Conservation (phyloP, 441 rosid species). For the Brassica hybrid region DNA sequence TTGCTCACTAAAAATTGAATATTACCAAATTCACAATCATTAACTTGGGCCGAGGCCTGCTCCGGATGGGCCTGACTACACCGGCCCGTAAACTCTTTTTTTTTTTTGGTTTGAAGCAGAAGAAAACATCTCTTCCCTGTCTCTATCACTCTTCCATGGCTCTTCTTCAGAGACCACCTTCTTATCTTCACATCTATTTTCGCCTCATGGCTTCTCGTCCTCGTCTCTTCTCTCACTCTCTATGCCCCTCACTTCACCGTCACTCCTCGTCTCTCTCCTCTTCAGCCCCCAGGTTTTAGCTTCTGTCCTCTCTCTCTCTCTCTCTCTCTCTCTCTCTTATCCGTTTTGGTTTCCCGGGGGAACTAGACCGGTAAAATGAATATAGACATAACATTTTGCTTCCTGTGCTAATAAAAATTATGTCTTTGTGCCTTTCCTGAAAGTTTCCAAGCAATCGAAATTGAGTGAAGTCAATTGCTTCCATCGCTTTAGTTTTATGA, state of each 20-base stretch:
- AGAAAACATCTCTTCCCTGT: constrained; percentile 31
- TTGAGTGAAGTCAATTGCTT: too few relatives aligned
- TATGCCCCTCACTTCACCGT: constrained; percentile 25
- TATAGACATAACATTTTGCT: background rate
- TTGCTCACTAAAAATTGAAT: background rate
- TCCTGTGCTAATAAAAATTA: background rate
- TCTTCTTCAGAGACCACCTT: constrained; percentile 44
- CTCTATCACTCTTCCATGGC: constrained; percentile 46
- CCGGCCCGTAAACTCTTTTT: constrained; percentile 1
- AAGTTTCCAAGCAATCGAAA: too few relatives aligned
- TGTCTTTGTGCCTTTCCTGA: too few relatives aligned
- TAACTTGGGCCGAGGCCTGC: background rate
- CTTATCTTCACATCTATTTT: constrained; percentile 42
- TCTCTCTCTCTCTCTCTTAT: background rate
- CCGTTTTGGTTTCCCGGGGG: constrained; percentile 11
- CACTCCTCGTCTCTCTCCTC: constrained; percentile 36
- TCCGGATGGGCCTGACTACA: background rate
- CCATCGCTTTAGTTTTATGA: too few relatives aligned
- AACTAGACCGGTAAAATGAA: constrained; percentile 9
- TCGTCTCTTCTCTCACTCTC: constrained; percentile 36
- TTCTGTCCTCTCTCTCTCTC: background rate
- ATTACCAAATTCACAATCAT: too few relatives aligned
- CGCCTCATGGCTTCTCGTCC: constrained; percentile 39
- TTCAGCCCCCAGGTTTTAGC: constrained; percentile 51
- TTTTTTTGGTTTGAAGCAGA: constrained; percentile 30